Percentiles rank a stretch among this genome's conserved stretches.
Evolutionary conservation across 2,329 filamentous ascomycete species (phyloP).

Genomic region (Elsinoe batatas): DNA sequence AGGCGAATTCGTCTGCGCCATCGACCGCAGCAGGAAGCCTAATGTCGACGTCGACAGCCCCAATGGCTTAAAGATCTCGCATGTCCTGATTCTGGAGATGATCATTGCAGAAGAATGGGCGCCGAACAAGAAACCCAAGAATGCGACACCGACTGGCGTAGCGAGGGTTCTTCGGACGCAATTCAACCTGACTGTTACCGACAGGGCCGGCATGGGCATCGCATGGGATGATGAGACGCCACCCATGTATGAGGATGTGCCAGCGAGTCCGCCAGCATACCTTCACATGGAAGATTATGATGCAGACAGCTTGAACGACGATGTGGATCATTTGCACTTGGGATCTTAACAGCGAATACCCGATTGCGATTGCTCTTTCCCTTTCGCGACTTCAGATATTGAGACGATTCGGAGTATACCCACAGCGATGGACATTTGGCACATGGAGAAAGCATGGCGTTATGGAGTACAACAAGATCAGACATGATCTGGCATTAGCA

Average conservation of each 20-base stretch:
- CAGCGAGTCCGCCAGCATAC: slow-evolving; percentile 64
- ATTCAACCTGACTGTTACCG: slow-evolving; percentile 73
- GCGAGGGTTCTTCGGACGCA: slow-evolving; percentile 88
- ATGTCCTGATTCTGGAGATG: slow-evolving; percentile 83
- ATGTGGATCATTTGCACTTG: slow-evolving; percentile 36
- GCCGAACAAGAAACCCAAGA: slow-evolving; percentile 56
- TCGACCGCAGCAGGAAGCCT: slow-evolving; percentile 53
- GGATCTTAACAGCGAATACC: background rate
- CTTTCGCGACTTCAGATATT: background rate
- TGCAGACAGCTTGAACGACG: slow-evolving; percentile 37
- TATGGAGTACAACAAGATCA: background rate
- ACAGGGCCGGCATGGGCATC: slow-evolving; percentile 77
- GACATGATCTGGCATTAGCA: background rate
- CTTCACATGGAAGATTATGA: slow-evolving; percentile 38
- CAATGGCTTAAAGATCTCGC: slow-evolving; percentile 67
- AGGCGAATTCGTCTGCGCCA: slow-evolving; percentile 62
- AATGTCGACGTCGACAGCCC: slow-evolving; percentile 68
- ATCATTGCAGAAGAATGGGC: slow-evolving; percentile 87
- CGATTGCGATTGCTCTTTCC: background rate
- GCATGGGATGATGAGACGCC: slow-evolving; percentile 96
- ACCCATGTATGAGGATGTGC: slow-evolving; percentile 88
- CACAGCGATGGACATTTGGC: background rate
- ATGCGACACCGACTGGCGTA: slow-evolving; percentile 77
- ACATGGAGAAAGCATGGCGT: background rate
- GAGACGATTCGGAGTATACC: background rate